Percentiles rank a stretch among this genome's conserved stretches.
These are phyloP conservation scores for Arthrobotrys pseudoclavata DNA, from an alignment of 2,329 filamentous ascomycete genomes.

Conservation along the genomic window DNA sequence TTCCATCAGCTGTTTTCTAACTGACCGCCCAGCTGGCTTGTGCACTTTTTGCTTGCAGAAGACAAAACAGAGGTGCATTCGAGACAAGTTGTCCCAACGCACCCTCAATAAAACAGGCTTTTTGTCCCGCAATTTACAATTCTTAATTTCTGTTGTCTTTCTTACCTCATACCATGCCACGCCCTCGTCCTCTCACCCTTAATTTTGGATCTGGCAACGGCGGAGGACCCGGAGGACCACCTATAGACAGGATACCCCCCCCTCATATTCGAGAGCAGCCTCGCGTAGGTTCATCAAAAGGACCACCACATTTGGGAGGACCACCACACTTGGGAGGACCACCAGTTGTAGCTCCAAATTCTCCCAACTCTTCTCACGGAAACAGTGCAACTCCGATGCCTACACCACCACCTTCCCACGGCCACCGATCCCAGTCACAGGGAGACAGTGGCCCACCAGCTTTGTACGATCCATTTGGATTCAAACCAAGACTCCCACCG, in stretches of 20 bases:
- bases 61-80: slow-evolving; percentile 30
- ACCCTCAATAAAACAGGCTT: slow-evolving; percentile 59
- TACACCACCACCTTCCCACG: slow-evolving; percentile 57
- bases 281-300: slow-evolving; percentile 41
- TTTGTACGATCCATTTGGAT: slow-evolving; percentile 57
- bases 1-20: slow-evolving; percentile 23
- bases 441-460: slow-evolving; percentile 51
- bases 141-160: slow-evolving; percentile 22
- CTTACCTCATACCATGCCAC: slow-evolving; percentile 52
- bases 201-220: slow-evolving; percentile 48
- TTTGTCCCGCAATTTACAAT: slow-evolving; percentile 50
- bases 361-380: slow-evolving; percentile 57
- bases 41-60: slow-evolving; percentile 48
- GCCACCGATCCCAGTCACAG: slow-evolving; percentile 52
- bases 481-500: slow-evolving; percentile 53
- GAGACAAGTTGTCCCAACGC: slow-evolving; percentile 52
- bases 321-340: slow-evolving; percentile 11
- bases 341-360: slow-evolving; percentile 45
- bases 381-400: slow-evolving; percentile 59
- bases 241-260: slow-evolving; percentile 11
- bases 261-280: slow-evolving; percentile 27
- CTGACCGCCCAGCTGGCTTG: slow-evolving; percentile 20
- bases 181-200: slow-evolving; percentile 48
- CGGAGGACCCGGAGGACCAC: slow-evolving; percentile 42
- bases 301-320: slow-evolving; percentile 1